Evolutionary conservation across 2,329 filamentous ascomycete genomes (phyloP).

Genomic region (Colletotrichum brevisporum): DNA sequence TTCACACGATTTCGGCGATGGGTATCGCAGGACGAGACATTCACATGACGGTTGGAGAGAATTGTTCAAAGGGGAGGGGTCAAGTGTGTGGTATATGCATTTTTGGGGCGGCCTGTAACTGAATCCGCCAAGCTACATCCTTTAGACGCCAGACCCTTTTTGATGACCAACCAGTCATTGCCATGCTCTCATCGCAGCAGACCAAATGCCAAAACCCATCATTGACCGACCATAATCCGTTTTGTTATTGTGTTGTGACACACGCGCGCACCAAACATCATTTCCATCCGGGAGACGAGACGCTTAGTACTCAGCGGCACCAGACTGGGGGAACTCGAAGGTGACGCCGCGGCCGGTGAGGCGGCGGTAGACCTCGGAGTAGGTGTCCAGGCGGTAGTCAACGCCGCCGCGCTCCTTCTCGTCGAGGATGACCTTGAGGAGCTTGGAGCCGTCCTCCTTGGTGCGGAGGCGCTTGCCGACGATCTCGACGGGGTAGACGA

Average conservation of each 20-base stretch:
- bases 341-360: constrained; percentile 95
- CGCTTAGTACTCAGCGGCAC: constrained; percentile 81
- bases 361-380: constrained; percentile 99
- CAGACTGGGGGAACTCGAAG: constrained; percentile 97
- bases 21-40: background rate
- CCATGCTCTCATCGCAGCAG: constrained; percentile 40
- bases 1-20: background rate
- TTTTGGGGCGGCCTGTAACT: constrained; percentile 56
- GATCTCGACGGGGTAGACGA: constrained; percentile 99
- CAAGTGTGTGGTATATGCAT: constrained; percentile 52
- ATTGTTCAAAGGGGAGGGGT: constrained; percentile 37
- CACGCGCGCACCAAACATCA: constrained; percentile 25
- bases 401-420: constrained; percentile 99
- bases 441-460: constrained; percentile 98
- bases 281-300: constrained; percentile 34
- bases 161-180: constrained; percentile 41
- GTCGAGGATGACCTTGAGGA: constrained; percentile 98
- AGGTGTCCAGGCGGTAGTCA: constrained; percentile 99
- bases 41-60: background rate
- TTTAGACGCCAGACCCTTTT: constrained; percentile 65
- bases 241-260: constrained; percentile 24
- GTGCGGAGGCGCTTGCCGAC: constrained; percentile 99
- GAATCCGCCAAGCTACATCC: constrained; percentile 62
- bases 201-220: constrained; percentile 40
- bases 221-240: constrained; percentile 43